Base-by-base conservation (phyloP, 352 stramenopile genomes). In the Globisporangium nagaii region DNA sequence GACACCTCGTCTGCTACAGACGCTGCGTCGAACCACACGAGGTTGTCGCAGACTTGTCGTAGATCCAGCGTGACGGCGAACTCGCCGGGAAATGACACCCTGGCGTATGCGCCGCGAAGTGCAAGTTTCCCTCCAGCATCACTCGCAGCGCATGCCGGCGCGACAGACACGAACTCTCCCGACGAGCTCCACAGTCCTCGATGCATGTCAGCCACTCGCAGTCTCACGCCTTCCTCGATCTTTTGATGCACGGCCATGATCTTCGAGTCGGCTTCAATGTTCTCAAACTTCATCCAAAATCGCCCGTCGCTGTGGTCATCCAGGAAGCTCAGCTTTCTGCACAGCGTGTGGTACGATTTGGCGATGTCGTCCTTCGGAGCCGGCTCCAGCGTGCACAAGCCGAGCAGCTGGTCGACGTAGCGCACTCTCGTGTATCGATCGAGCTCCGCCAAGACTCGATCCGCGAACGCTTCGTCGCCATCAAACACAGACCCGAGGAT, bases 221-320 rank as follows among this genome's bases (percentile, higher is more conserved):
- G 32, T 13, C 15, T 28, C 31, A 53, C 45, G 1, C 25, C n/a
- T n/a, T 58, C 47, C 3, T 48, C 41, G 7, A 39, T 45, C 22
- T 12, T 55, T 17, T 46, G 4, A 22, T 49, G 45, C 42, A 50
- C 35, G 15, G 37, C 20, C n/a, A 22, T 20, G 13, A 65, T 41
- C 32, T 22, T 32, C 22, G 22, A 34, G 31, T 81, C 70, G 17
- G 68, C 65, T 49, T 79, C 58, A 24, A 65, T 59, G 40, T 63
- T 68, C 63, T 83, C 75, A 58, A 83, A 71, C 7, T 69, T 64
- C 56, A 81, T 65, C 72, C 72, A 83, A 37, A 83, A 81, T 1
- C 58, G 44, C 35, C 66, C 22, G 9, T 63, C 19, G 2, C 52
- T 59, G 34, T 65, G 39, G 20, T 53, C 58, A 42, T 69, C 47